Evolutionary conservation across 2,329 filamentous ascomycete species (phyloP).

Genomic region (Talaromyces albobiverticillius): DNA sequence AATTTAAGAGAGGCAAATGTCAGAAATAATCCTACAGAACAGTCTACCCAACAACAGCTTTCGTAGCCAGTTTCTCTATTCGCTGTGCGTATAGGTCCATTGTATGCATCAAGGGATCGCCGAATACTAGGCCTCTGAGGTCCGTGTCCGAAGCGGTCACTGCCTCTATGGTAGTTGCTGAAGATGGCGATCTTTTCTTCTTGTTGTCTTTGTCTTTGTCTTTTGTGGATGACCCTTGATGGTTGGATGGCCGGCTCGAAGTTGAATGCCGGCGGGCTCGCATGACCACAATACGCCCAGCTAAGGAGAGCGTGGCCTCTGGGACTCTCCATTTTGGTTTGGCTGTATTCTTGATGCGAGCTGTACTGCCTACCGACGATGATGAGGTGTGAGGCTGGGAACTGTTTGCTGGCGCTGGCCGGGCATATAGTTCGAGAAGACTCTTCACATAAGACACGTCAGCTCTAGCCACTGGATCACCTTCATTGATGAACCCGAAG

Average conservation of each 20-base stretch:
- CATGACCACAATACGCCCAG: slow-evolving; percentile 67
- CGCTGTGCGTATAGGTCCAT: slow-evolving; percentile 75
- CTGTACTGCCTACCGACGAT: slow-evolving; percentile 10
- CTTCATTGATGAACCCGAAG: slow-evolving; percentile 78
- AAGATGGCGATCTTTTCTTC: slow-evolving; percentile 54
- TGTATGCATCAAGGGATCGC: slow-evolving; percentile 74
- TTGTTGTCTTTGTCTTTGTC: slow-evolving; percentile 28
- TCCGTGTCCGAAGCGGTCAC: slow-evolving; percentile 58
- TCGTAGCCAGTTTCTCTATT: slow-evolving; percentile 68
- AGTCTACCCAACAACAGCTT: slow-evolving; percentile 52
- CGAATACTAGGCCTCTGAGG: slow-evolving; percentile 70
- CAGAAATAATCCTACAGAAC: not conserved
- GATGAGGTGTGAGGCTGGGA: slow-evolving; percentile 3
- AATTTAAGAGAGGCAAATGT: not conserved
- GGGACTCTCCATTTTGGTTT: slow-evolving; percentile 61
- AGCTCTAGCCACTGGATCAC: slow-evolving; percentile 74
- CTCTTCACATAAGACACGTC: slow-evolving; percentile 73
- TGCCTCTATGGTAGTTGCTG: slow-evolving; percentile 4
- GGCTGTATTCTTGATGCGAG: slow-evolving; percentile 9
- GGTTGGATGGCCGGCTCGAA: slow-evolving; percentile 39
- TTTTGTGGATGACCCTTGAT: slow-evolving; percentile 49
- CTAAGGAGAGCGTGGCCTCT: slow-evolving; percentile 64
- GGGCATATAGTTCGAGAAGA: slow-evolving; percentile 67
- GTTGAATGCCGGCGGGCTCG: slow-evolving; percentile 24
- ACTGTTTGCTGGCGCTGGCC: slow-evolving; percentile 49